Conservation (phyloP, 31 red algal species). For the Endocladia muricata region DNA sequence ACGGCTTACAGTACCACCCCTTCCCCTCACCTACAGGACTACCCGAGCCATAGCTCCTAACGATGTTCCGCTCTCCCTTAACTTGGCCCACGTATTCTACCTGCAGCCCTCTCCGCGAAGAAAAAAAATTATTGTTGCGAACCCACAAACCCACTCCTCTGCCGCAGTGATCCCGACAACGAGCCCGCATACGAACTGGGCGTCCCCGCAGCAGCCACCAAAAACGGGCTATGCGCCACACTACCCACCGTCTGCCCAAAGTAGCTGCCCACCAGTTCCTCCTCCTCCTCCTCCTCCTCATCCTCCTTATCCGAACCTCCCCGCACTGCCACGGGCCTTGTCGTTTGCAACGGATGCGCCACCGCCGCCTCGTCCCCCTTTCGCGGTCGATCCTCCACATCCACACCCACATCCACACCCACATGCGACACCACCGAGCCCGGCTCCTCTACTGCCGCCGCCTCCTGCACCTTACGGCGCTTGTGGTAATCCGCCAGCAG, state of each 20-base stretch:
- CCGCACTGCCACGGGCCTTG: not conserved
- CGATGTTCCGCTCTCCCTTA: no score
- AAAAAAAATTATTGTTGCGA: no score
- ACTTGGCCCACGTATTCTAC: no score
- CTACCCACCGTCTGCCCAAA: constrained; percentile 39
- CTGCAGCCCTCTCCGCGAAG: no score
- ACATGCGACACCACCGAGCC: no score
- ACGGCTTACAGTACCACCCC: no score
- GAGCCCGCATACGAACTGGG: constrained; percentile 6
- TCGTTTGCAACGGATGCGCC: not conserved
- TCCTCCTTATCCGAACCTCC: not conserved
- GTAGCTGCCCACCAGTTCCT: constrained; percentile 9
- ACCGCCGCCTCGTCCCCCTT: not conserved
- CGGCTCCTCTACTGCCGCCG: not conserved
- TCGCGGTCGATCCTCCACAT: not conserved
- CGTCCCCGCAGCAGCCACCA: constrained; percentile 17
- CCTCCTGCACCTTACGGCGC: not conserved
- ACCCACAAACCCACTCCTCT: not conserved
- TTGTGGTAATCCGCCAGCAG: not conserved
- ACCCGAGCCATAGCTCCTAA: no score
- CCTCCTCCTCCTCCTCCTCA: constrained; percentile 1
- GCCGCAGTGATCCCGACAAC: not conserved
- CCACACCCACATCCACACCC: not conserved
- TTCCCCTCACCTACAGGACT: no score
- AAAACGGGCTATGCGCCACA: constrained; percentile 28